Conservation (phyloP, 305 asterid species). For the Fraxinus greggii region DNA sequence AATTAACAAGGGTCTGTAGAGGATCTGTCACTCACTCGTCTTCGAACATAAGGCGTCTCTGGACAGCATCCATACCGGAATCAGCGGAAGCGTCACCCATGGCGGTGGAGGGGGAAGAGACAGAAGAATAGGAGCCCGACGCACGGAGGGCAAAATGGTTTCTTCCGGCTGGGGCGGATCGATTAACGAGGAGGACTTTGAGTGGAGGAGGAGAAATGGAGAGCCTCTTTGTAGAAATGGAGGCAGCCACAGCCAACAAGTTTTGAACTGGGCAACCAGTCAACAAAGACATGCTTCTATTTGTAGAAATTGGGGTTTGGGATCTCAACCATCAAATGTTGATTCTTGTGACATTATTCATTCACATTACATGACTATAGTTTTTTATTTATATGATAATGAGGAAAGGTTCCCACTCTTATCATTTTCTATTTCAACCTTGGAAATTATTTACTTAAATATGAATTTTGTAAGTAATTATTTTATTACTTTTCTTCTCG, state of each 20-base stretch:
- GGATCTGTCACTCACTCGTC: slow-evolving; percentile 56
- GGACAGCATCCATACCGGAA: slow-evolving; percentile 91
- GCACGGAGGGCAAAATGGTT: not conserved
- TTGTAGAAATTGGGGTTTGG: not conserved
- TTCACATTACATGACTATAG: not conserved
- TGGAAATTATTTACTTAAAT: not conserved
- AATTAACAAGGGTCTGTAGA: not conserved
- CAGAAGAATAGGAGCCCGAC: slow-evolving; percentile 19
- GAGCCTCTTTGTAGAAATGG: slow-evolving; percentile 8
- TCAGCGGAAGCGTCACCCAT: slow-evolving; percentile 62
- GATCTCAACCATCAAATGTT: not conserved
- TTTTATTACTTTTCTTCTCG: too few relatives aligned
- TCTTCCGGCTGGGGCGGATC: slow-evolving; percentile 8
- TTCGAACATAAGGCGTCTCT: slow-evolving; percentile 95
- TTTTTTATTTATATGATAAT: not conserved
- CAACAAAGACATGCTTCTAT: not conserved
- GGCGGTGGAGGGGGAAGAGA: slow-evolving; percentile 25
- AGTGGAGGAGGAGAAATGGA: slow-evolving; percentile 13
- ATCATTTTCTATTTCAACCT: not conserved
- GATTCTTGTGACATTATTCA: not conserved
- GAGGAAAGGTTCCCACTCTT: not conserved
- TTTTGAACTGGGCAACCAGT: not conserved
- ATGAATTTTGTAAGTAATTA: too few relatives aligned
- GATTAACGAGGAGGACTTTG: slow-evolving; percentile 26
- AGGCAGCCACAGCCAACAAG: not conserved